Conservation (phyloP, 352 stramenopile genomes). For the Plasmopara muralis region DNA sequence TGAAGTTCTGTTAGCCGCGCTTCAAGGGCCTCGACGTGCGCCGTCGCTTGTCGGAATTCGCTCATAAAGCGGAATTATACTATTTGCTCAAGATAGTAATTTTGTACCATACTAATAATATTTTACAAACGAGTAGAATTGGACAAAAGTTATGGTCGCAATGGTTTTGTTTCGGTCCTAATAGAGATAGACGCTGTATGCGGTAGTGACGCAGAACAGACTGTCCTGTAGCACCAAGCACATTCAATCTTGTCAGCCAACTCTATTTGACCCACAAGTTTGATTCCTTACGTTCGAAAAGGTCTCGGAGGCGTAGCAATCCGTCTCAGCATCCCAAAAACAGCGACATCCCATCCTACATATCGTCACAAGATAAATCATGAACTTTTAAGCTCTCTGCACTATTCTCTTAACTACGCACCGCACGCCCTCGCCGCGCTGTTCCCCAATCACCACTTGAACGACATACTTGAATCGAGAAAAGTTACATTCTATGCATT, state of each 20-base stretch:
- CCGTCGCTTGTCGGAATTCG: constrained; percentile 42
- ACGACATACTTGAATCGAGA: constrained; percentile 88
- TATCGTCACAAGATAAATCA: background rate
- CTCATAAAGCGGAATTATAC: constrained; percentile 25
- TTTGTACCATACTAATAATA: too few relatives aligned
- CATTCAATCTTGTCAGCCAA: background rate
- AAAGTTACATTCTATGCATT: constrained; percentile 42
- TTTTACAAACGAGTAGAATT: too few relatives aligned
- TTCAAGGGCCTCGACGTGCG: constrained; percentile 39
- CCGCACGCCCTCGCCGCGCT: constrained; percentile 81
- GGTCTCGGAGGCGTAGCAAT: constrained; percentile 86
- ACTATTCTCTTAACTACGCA: constrained; percentile 9
- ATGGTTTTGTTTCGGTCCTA: constrained; percentile 33
- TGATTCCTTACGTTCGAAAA: constrained; percentile 69
- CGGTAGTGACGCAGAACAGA: constrained; percentile 85
- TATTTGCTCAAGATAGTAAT: too few relatives aligned
- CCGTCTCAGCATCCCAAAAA: constrained; percentile 87
- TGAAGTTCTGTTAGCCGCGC: constrained; percentile 28
- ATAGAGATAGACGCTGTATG: constrained; percentile 87
- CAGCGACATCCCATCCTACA: constrained; percentile 83
- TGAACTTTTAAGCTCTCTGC: background rate
- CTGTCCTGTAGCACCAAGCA: constrained; percentile 50
- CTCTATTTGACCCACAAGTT: too few relatives aligned
- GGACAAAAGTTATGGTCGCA: too few relatives aligned
- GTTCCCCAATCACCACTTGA: constrained; percentile 87